Evolutionary conservation across 345 rosid species (phyloP), one percentile per base, ranked within the genome.

Genomic region (Citrus maxima): DNA sequence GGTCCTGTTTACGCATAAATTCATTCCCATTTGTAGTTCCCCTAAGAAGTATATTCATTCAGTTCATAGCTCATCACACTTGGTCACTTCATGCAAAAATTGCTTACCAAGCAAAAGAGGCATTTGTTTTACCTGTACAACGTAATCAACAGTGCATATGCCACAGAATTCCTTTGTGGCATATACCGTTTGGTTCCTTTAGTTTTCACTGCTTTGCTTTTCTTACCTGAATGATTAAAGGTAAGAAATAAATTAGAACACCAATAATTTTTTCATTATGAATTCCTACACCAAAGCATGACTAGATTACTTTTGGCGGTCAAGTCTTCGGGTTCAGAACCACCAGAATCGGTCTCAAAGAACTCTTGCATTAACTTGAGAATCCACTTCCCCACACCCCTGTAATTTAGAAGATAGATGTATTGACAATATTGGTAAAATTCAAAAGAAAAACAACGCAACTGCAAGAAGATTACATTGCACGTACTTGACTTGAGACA

Each of bases 321-420:
- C 78, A 80, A 55, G 72, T 83, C 88, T 82, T 93, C 95, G 67
- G 87, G 86, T 72, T 88, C 90, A 74, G 96, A 89, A 88, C 67
- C 54, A 67, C 66, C 85, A 55, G 83, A 78, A 67, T 74, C 88
- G 76, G 35, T 72, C 30, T 82, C 86, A 79, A 92, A 95, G 83
- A 86, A 89, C 66, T 90, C 93, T 82, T 89, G 84, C 90, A 89
- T 79, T 63, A 87, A 87, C 86, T 72, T 91, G 73, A 95, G 51
- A 81, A 92, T 88, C 99, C 95, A 95, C 78, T 93, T 92, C 25
- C 99, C 99, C 21, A 93, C 88, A 35, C 99, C 99, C 93, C 98
- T 93, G 73, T 25, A 25, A 3, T 25, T 46, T 42, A 40, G 27
- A 24, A 46, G 10, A 46, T 42, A 13, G 24, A 42, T 69, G 46